Base-by-base conservation (phyloP, 1,284 basidiomycete genomes). In the Puccinia horiana region DNA sequence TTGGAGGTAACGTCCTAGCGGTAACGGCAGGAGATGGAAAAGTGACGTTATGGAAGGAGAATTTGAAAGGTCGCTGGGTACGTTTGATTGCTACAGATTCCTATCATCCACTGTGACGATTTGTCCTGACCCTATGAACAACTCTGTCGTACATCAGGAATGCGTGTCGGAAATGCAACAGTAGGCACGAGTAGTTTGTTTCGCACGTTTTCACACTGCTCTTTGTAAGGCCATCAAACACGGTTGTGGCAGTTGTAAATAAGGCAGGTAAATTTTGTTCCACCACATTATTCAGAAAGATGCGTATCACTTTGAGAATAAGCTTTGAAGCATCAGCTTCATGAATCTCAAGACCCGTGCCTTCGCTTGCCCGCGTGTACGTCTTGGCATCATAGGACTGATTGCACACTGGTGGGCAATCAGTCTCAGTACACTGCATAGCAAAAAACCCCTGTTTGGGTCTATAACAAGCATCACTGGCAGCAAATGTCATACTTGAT, bases 11-110 rank as follows among this genome's bases (percentile, higher is more conserved):
- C 86, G 91, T 99, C 79, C 90, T 99, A 70, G 96, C 96, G 0
- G 97, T 98, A 56, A 96, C 94, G 87, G 97, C 95, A 88, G 96
- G 96, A 20, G 97, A 99, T 87, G 96, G 97, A 37, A 98, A 98
- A 88, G 95, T 99, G 42, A 95, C 93, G 18, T 89, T 99, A 78
- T 99, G 96, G 96, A 99, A 99, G 89, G 96, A 99, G 89, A 96
- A 94, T 87, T 88, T 98, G 85, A 95, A 94, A 87, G 93, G 94
- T 29, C 89, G 90, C 32, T 99, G 96, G 94, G 96, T 98, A 88
- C 96, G 95, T 87, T 94, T 98, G 16, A 44, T 26, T 18, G 18
- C 26, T n/a, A 35, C 81, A 20, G n/a, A 42, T 47, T 23, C n/a
- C 18, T 18, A 37, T 42, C 26, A 37, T 26, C 44, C 2, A 63